Evolutionary conservation across 805 yeast genomes (phyloP), one percentile per base, ranked within the genome.

Genomic region (Hanseniaspora vineae): DNA sequence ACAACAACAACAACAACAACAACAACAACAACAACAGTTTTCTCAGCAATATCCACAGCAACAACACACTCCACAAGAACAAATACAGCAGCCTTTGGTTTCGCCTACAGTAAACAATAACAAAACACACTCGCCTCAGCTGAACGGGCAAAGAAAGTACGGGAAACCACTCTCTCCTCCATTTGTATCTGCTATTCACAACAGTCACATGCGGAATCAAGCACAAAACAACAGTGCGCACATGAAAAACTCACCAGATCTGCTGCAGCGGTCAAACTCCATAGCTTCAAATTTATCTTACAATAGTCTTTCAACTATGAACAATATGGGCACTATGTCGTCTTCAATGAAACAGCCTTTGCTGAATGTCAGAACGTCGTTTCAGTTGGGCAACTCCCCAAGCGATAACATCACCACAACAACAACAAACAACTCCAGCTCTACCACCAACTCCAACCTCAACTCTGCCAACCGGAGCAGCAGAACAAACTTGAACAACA

Each of bases 1-100:
- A 9, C 39, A 35, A 35, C 39, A 35, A 9, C 55, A 40, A 54
- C 60, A 14, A 55, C 51, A 42, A 54, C 56, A n/a, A 48, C 52
- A 33, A 42, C 46, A 44, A 46, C 54, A 31, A 19, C 13, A 48
- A 9, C 39, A 35, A 35, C 39, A 35, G 39, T 35, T 9, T 35
- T 5, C 17, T 35, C 55, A 40, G 53, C 60, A 14, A 55, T 51
- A 42, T 54, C 56, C 15, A 48, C 52, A 33, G 42, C 46, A 44
- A 46, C 54, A 31, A 19, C 13, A 48, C 32, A 42, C 52, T 49
- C 54, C 54, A 43, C 56, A 58, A 20, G 29, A 23, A 5, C 29
- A 23, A 23, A 23, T 23, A 23, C 29, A 23, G 8, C 29, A 23
- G 29, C 29, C 29, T 23, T 23, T 23, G 29, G 29, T 23, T 5